phyloP scores from a whole-genome alignment of 192 early-diverging fungal species.

The Linnemannia hyalina region DNA sequence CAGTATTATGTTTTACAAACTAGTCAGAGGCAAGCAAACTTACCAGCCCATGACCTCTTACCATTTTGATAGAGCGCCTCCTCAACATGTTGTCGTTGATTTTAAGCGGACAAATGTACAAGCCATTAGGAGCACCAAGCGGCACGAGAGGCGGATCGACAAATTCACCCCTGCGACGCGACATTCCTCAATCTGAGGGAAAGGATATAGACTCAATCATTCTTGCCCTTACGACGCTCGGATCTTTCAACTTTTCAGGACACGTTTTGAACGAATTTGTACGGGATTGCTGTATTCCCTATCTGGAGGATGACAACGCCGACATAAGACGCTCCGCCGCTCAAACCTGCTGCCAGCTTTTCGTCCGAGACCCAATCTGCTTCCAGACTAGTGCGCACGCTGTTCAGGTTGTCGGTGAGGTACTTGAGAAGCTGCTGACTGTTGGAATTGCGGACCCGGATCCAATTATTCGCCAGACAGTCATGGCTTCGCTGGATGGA shows the following conservation, averaged over 20 bases:
- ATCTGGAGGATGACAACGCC: conserved; percentile 81
- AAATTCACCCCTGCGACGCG: conserved; percentile 47
- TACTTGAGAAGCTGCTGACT: conserved; percentile 89
- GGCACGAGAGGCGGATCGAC: conserved; percentile 8
- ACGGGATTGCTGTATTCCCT: conserved; percentile 85
- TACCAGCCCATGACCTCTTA: not conserved
- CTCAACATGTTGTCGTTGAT: conserved; percentile 91
- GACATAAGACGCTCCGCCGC: conserved; percentile 89
- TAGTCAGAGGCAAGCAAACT: not conserved
- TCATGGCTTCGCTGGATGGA: conserved; percentile 82
- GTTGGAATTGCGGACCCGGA: conserved; percentile 92
- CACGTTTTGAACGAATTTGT: conserved; percentile 92
- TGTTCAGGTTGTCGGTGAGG: conserved; percentile 86
- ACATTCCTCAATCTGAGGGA: conserved; percentile 59
- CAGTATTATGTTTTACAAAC: not conserved
- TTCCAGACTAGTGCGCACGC: conserved; percentile 82
- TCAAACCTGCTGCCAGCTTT: conserved; percentile 85
- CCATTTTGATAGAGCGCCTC: conserved; percentile 72
- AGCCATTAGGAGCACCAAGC: conserved; percentile 78
- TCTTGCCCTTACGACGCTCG: conserved; percentile 86
- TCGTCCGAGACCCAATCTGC: conserved; percentile 86
- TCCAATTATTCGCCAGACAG: conserved; percentile 79
- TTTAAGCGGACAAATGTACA: conserved; percentile 84
- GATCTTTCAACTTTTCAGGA: conserved; percentile 86
- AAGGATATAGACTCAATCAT: conserved; percentile 83